Base-by-base conservation (phyloP, 129 eudicot genomes). In the Flaveria robusta region DNA sequence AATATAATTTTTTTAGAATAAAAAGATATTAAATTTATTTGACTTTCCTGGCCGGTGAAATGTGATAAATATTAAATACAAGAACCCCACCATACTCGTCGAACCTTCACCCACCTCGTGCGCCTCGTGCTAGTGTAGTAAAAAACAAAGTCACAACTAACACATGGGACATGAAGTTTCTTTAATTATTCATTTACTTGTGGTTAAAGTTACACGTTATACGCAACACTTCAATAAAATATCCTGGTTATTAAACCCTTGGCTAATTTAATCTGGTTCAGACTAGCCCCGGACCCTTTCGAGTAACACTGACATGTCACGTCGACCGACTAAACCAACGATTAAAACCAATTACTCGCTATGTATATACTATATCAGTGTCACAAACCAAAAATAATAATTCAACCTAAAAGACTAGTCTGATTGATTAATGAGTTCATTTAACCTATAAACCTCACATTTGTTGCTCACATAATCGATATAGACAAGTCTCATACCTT, bases 11-110 rank as follows among this genome's bases (percentile, higher is more conserved):
- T 31, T 34, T 34, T 0, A n/a, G 13, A 6, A 23, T 3, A 58
- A 5, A 22, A 58, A 8, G 16, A 22, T 22, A 7, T 58, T 51
- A 51, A n/a, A 51, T 5, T 15, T 16, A 51, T 26, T 58, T 22
- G 31, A 23, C n/a, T 26, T 23, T 56, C 22, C 26, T 2, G 15
- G 4, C 7, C 1, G n/a, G 67, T 60, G 18, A 59, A 2, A 2
- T 55, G 10, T 19, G 26, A 55, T 24, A 59, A 24, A 3, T 9
- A 9, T 2, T 8, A 43, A 6, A 73, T 15, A 41, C 23, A 54
- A 15, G 54, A 62, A 39, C 26, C 78, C 59, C 47, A 42, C 71
- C 70, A 14, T 60, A 26, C 59, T 56, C 59, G 34, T 60, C 19
- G 6, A n/a, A 6, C 18, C 54, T 24, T 20, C 70, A 43, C 29